Conservation (phyloP, 78 protist species). For the Neovahlkampfia damariscottae region DNA sequence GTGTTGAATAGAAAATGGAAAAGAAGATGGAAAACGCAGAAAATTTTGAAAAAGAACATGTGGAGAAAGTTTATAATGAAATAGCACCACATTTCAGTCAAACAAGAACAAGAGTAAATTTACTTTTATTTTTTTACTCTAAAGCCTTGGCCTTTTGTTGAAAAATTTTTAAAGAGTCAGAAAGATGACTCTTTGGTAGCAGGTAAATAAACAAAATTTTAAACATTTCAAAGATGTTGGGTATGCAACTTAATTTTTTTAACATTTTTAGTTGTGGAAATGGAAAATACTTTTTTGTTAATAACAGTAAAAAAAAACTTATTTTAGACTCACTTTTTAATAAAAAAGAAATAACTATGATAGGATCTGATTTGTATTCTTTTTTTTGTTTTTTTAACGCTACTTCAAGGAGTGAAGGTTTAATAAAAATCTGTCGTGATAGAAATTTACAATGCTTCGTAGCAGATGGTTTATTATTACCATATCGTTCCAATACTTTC, state of each 20-base stretch:
- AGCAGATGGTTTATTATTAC: constrained; percentile 32
- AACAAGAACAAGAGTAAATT: too few relatives aligned
- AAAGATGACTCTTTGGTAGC: constrained; percentile 15
- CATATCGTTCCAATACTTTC: constrained; percentile 12
- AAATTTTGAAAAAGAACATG: constrained; percentile 33
- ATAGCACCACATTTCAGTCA: constrained; percentile 43
- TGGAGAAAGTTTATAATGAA: constrained; percentile 32
- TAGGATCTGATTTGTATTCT: constrained; percentile 43
- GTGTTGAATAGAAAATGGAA: neutral
- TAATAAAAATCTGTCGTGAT: constrained; percentile 22
- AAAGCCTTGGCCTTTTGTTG: constrained; percentile 52
- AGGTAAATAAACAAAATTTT: too few relatives aligned
- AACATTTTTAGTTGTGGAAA: constrained; percentile 59
- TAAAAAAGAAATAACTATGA: neutral
- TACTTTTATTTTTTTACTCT: too few relatives aligned
- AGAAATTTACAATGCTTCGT: constrained; percentile 21
- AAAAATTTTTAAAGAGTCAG: constrained; percentile 13
- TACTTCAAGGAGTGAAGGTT: neutral
- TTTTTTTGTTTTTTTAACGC: neutral
- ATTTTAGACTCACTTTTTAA: too few relatives aligned
- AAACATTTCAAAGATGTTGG: too few relatives aligned
- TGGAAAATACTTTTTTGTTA: constrained; percentile 42
- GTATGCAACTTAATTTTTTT: too few relatives aligned
- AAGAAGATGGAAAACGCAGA: neutral
- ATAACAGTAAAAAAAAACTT: too few relatives aligned